These are phyloP conservation scores for Diutina mesorugosa DNA, from an alignment of 1,139 yeast species.

Conservation along the genomic window DNA sequence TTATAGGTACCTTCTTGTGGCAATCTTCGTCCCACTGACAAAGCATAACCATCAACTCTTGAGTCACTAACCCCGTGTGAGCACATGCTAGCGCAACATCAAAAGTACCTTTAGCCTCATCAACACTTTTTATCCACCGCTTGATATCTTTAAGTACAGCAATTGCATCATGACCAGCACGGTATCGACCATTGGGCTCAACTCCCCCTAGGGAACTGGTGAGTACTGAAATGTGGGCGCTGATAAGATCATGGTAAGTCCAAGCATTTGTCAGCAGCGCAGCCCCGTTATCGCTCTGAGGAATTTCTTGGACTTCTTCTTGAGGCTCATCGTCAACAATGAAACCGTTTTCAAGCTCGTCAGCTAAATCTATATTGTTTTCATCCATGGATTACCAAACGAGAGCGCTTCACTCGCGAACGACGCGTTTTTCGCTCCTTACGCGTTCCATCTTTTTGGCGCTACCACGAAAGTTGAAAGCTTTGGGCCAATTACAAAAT, in stretches of 20 bases:
- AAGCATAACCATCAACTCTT: slow-evolving; percentile 65
- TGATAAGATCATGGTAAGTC: slow-evolving; percentile 12
- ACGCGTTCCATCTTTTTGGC: background rate
- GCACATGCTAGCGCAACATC: slow-evolving; percentile 86
- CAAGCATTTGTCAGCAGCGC: background rate
- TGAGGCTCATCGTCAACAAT: background rate
- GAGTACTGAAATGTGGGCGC: slow-evolving; percentile 57
- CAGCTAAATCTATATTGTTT: background rate
- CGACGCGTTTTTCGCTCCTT: background rate
- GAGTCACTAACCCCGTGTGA: slow-evolving; percentile 58
- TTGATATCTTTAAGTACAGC: slow-evolving; percentile 82
- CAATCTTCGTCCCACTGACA: slow-evolving; percentile 52
- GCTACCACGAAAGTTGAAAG: background rate
- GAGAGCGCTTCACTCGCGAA: background rate
- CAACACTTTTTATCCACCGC: slow-evolving; percentile 77
- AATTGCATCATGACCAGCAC: slow-evolving; percentile 81
- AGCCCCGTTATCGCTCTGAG: background rate
- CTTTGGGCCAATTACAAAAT: background rate
- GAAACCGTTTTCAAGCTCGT: background rate
- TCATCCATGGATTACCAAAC: background rate
- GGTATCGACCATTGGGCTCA: slow-evolving; percentile 36
- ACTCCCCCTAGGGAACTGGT: slow-evolving; percentile 78
- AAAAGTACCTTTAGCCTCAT: slow-evolving; percentile 53
- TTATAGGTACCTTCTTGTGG: slow-evolving; percentile 5
- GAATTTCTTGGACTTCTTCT: background rate